phyloP scores from a whole-genome alignment of 352 stramenopile genomes.

The Globisporangium iwayamae region DNA sequence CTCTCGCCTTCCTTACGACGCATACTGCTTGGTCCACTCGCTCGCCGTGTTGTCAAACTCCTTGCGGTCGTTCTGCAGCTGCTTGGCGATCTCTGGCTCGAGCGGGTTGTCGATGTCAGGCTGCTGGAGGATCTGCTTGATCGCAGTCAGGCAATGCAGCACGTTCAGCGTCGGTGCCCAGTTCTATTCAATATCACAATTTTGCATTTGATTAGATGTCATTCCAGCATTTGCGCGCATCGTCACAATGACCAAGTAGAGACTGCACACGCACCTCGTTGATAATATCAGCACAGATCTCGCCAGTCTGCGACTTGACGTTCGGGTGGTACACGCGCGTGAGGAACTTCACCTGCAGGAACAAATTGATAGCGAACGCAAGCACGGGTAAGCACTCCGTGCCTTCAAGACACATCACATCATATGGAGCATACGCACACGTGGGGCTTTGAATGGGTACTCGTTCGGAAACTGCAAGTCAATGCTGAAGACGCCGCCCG shows the following conservation, averaged over 20 bases:
- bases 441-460: constrained; percentile 95
- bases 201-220: not conserved
- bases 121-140: constrained; percentile 95
- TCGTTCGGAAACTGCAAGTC: constrained; percentile 94
- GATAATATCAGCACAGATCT: constrained; percentile 96
- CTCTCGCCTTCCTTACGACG: constrained; percentile 40
- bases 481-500: constrained; percentile 91
- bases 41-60: constrained; percentile 92
- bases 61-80: constrained; percentile 90
- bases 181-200: constrained; percentile 43
- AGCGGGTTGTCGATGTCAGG: constrained; percentile 95
- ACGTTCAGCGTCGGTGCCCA: constrained; percentile 96
- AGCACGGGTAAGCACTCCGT: too few species aligned
- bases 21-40: constrained; percentile 91
- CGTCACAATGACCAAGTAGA: not conserved
- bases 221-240: not conserved
- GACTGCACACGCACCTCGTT: constrained; percentile 53
- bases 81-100: constrained; percentile 94
- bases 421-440: constrained; percentile 9
- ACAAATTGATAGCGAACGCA: constrained; percentile 1
- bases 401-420: too few species aligned
- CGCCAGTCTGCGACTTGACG: constrained; percentile 93
- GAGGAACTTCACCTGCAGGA: constrained; percentile 87
- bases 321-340: constrained; percentile 97
- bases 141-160: constrained; percentile 86